These are phyloP conservation scores for Cutaneotrichosporon dermatis DNA, from an alignment of 1,284 basidiomycete genomes.

Conservation along the genomic window DNA sequence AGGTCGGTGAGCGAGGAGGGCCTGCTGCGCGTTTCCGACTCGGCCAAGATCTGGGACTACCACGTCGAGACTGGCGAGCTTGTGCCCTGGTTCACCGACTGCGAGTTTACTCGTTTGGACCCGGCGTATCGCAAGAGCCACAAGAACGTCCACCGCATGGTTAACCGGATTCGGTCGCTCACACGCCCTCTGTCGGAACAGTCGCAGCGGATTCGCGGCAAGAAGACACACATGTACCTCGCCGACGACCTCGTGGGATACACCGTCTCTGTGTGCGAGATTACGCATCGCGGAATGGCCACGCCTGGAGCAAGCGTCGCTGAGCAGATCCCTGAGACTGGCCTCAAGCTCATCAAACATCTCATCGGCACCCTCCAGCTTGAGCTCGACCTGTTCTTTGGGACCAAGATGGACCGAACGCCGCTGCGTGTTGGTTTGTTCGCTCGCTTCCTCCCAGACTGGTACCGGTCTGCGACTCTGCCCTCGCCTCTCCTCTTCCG, in stretches of 20 bases:
- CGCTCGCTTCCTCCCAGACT: slow-evolving; percentile 80
- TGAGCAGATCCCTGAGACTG: slow-evolving; percentile 71
- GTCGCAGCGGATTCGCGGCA: slow-evolving; percentile 41
- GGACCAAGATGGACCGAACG: slow-evolving; percentile 57
- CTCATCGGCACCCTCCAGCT: slow-evolving; percentile 60
- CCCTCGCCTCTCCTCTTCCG: slow-evolving; percentile 75
- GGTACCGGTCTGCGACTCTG: slow-evolving; percentile 70
- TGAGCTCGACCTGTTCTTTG: slow-evolving; percentile 46
- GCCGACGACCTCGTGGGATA: slow-evolving; percentile 88
- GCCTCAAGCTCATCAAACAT: slow-evolving; percentile 70
- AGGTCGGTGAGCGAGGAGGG: slow-evolving; percentile 44
- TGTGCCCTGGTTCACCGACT: slow-evolving; percentile 44
- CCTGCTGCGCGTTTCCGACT: slow-evolving; percentile 38
- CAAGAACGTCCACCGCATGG: slow-evolving; percentile 36
- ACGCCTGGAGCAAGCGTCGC: slow-evolving; percentile 53
- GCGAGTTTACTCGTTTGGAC: slow-evolving; percentile 31
- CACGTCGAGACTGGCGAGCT: slow-evolving; percentile 49
- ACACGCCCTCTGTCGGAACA: slow-evolving; percentile 44
- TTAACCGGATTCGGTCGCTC: slow-evolving; percentile 39
- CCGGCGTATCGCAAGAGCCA: slow-evolving; percentile 26
- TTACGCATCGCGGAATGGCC: slow-evolving; percentile 67
- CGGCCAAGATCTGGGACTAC: slow-evolving; percentile 46
- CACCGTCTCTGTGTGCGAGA: slow-evolving; percentile 76
- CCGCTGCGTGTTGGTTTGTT: slow-evolving; percentile 74
- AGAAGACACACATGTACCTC: slow-evolving; percentile 61